Percentiles rank a stretch among this genome's conserved stretches.
Evolutionary conservation across 257 asterid genomes (phyloP).

Genomic region (Nicotiana tabacum): DNA sequence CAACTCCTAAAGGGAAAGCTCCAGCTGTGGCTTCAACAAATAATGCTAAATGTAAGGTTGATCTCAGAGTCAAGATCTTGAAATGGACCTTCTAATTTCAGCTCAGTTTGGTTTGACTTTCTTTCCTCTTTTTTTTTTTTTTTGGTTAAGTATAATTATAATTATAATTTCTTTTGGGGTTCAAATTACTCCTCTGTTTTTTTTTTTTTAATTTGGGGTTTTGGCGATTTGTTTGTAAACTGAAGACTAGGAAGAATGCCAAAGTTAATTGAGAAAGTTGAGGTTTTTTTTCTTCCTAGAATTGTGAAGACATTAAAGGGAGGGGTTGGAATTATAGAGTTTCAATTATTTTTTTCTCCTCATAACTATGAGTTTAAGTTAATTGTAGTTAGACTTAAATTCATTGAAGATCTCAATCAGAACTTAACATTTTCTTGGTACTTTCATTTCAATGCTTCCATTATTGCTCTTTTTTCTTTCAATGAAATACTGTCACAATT

Average conservation of each 20-base stretch:
- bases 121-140: neutral
- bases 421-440: neutral
- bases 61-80: slow-evolving; percentile 44
- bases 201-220: neutral
- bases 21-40: slow-evolving; percentile 24
- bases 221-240: neutral
- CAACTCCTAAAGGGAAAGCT: slow-evolving; percentile 26
- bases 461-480: neutral
- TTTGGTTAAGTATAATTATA: neutral
- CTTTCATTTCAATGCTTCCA: neutral
- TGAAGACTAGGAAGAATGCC: neutral
- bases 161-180: neutral
- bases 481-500: neutral
- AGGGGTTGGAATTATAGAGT: neutral
- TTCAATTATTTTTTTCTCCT: neutral
- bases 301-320: neutral
- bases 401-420: slow-evolving; percentile 4
- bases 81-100: slow-evolving; percentile 34
- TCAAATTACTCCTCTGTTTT: neutral
- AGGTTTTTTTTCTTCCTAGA: neutral
- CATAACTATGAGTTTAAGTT: neutral
- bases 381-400: neutral
- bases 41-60: slow-evolving; percentile 37
- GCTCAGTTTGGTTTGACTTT: neutral
- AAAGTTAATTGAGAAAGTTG: neutral